Base-by-base conservation (phyloP, 768 basidiomycete species). In the Lentinula sp. region DNA sequence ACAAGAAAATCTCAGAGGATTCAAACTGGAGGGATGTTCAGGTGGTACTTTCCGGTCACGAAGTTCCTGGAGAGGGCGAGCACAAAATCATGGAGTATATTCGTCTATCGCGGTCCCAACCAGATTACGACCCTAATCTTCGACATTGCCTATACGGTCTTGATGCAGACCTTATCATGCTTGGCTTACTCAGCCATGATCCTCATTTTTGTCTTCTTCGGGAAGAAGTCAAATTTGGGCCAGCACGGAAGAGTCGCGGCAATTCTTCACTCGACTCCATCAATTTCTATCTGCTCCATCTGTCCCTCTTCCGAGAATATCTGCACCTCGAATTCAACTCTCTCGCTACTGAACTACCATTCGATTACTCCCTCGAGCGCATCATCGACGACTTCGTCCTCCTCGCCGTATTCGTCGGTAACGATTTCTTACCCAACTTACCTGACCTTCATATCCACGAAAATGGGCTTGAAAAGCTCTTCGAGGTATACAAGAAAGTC, bases 1-100 rank as follows among this genome's bases (percentile, higher is more conserved):
- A 94, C 75, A 98, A 98, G 84, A 96, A 98, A 81, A 96, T 98
- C 36, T 85, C 88, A 0, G 97, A 99, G 71, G 97, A 99, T 73
- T 85, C 97, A 2, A 88, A 95, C 71, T 99, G 97, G 97, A 80
- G 92, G 62, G 83, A 88, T 59, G 85, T 98, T 45, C 81, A 94
- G 69, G 94, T 98, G 20, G 91, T 99, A 42, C 79, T 99, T 41
- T 96, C 93, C 33, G 97, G 97, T 10, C 95, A 98, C 72, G 96
- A 99, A 67, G 95, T 98, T 3, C 97, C 97, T 0, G 97, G 97
- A 66, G 97, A 99, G 74, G 97, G 97, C 62, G 97, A 99, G 71
- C 97, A 99, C 84, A 99, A 99, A 81, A 95, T 99, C 66, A 98
- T 98, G 91, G 97, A 98, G 72, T 99, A 95, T 74, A 98, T 99